Conservation (phyloP, 208 protist genomes). For the Spongospora subterranea region DNA sequence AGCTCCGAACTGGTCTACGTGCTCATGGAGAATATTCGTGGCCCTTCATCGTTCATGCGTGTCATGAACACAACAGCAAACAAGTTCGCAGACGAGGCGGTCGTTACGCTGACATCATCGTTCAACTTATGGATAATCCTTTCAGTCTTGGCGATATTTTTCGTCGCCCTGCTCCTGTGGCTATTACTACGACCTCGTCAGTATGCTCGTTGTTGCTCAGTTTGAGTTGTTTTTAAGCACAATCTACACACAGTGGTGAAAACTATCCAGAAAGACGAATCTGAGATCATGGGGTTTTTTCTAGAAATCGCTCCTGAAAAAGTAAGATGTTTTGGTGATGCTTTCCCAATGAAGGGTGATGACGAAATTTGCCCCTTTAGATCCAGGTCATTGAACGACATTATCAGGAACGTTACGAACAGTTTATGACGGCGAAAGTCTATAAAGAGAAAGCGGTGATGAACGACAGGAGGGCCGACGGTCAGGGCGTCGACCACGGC, state of each 20-base stretch:
- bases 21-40: not conserved
- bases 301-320: constrained; percentile 13
- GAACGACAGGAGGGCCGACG: not conserved
- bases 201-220: too few species aligned
- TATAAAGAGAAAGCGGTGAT: too few species aligned
- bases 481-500: not conserved
- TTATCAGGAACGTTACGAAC: not conserved
- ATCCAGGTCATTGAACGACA: not conserved
- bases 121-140: not conserved
- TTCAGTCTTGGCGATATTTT: not conserved
- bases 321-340: not conserved
- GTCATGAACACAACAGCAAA: constrained; percentile 40
- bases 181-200: not conserved
- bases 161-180: not conserved
- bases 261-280: not conserved
- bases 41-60: not conserved
- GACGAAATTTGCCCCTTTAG: not conserved
- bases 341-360: not conserved
- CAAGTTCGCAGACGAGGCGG: not conserved
- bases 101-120: not conserved
- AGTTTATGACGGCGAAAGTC: not conserved
- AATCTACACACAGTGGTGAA: not conserved
- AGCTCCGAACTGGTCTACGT: constrained; percentile 21
- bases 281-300: constrained; percentile 53
- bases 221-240: too few species aligned